These are phyloP conservation scores for Cladosporium phlei DNA, from an alignment of 2,329 filamentous ascomycete genomes.

Conservation along the genomic window DNA sequence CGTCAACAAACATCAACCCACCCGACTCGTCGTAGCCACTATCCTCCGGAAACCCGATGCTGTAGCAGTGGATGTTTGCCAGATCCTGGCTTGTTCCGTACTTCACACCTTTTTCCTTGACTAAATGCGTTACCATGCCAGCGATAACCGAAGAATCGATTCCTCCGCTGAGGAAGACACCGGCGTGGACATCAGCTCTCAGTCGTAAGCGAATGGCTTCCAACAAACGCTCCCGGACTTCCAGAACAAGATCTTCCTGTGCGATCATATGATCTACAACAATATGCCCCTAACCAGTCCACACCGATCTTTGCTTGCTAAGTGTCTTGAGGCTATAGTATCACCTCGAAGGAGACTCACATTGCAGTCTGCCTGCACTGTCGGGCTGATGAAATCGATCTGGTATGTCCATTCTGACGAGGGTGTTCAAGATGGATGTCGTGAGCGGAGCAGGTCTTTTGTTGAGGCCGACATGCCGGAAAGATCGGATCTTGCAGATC, in stretches of 20 bases:
- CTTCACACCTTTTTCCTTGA: slow-evolving; percentile 40
- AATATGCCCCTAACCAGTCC: too few species aligned
- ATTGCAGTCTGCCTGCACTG: too few species aligned
- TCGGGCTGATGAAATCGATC: too few species aligned
- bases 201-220: slow-evolving; percentile 51
- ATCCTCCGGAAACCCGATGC: slow-evolving; percentile 4
- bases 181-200: slow-evolving; percentile 54
- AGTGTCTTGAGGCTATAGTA: too few species aligned
- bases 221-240: slow-evolving; percentile 46
- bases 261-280: too few species aligned
- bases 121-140: slow-evolving; percentile 51
- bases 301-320: too few species aligned
- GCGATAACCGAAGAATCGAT: slow-evolving; percentile 55
- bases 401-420: too few species aligned
- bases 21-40: slow-evolving; percentile 8
- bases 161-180: slow-evolving; percentile 54
- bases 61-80: slow-evolving; percentile 21
- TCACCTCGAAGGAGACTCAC: too few species aligned
- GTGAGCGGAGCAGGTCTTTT: too few species aligned
- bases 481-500: too few species aligned
- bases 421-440: too few species aligned
- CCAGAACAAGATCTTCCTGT: slow-evolving; percentile 49
- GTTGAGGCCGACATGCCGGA: too few species aligned
- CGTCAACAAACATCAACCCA: background rate
- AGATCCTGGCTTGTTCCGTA: background rate